Base-by-base conservation (phyloP, 495 filamentous ascomycete species). In the Penicillium canescens region DNA sequence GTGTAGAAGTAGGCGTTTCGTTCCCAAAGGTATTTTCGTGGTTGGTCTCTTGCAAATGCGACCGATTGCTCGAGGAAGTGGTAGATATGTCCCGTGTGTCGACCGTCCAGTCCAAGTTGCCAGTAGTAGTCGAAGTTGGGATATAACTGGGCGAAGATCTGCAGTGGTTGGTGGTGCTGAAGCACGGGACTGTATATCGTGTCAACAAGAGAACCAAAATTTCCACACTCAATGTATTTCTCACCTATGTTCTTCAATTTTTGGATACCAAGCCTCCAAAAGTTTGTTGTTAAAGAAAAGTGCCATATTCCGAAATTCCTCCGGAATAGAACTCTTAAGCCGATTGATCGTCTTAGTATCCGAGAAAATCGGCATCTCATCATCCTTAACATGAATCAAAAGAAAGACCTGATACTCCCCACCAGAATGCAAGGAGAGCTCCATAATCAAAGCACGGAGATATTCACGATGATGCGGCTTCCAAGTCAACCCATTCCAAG, bases 371-470 rank as follows among this genome's bases (percentile, higher is more conserved):
- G 77, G 67, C 39, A 82, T 60, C 26, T 69, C 60, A 42, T 68
- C 50, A 47, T 91, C 82, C 53, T 85, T 89, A 52, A 89, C 80
- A 43, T 94, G 86, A 20, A 93, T 79, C 48, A 92, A 78, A 4
- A 94, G 69, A 57, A 87, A 88, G 31, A 94, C 81, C 59, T 89
- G 78, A 63, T 91, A 93, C 69, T 91, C 86, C 10, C 83, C 88
- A 3, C 91, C 90, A 7, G 86, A 85, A 42, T 82, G 77, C 12
- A 95, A 69, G 4, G 81, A 82, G 24, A 92, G 70, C 66, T 94
- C 91, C 16, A 82, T 84, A 55, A 94, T 80, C 46, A 93, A 71
- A 3, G 89, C 79, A 16, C 90, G 86, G 41, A 95, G 82, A 11
- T 83, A 80, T 56, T 86, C 78, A 54, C 84, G 81, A 57, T 91